Base-by-base conservation (phyloP, 1,139 yeast genomes). In the Yamadazyma triangularis region DNA sequence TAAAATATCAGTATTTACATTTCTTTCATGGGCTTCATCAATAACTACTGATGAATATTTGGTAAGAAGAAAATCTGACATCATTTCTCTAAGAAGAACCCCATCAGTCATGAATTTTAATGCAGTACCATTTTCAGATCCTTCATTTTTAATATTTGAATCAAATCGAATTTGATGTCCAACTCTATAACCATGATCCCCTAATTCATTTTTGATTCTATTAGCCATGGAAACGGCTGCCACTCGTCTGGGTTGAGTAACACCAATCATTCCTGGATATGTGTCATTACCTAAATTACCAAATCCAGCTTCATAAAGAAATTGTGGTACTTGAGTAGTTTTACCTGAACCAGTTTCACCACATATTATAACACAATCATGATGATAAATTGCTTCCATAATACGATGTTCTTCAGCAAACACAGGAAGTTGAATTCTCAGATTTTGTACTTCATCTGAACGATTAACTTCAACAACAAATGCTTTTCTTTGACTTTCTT, bases 61-160 rank as follows among this genome's bases (percentile, higher is more conserved):
- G 23, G 74, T 70, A 29, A 93, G 64, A 42, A 81, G 60, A 42
- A 91, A 82, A 48, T 93, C 98, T 0, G 77, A 64, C 80, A 91
- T 82, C 82, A 93, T 79, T 56, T 93, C 99, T 45, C 97, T 70
- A 22, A 93, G 61, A 32, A 93, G 61, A 25, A 93, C 96, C 77
- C 99, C 99, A 66, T 93, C 99, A 2, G 99, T 93, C 98, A 93
- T 91, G 50, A 91, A 89, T 55, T 93, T 93, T 55, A 93, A 55
- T 4, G 85, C 83, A 0, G 98, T 93, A 13, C 73, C 73, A 33
- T 58, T 42, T 29, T 48, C 57, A 9, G 50, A 43, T 8, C 73
- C 73, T 36, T 78, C 77, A 11, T 71, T 59, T 35, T 73, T 74
- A 4, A 82, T 73, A 2, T 77, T 76, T 3, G 91, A 72, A 48